Percentiles rank a stretch among this genome's conserved stretches.
These are phyloP conservation scores for Solanum chmielewskii DNA, from an alignment of 257 asterid species.

Conservation along the genomic window DNA sequence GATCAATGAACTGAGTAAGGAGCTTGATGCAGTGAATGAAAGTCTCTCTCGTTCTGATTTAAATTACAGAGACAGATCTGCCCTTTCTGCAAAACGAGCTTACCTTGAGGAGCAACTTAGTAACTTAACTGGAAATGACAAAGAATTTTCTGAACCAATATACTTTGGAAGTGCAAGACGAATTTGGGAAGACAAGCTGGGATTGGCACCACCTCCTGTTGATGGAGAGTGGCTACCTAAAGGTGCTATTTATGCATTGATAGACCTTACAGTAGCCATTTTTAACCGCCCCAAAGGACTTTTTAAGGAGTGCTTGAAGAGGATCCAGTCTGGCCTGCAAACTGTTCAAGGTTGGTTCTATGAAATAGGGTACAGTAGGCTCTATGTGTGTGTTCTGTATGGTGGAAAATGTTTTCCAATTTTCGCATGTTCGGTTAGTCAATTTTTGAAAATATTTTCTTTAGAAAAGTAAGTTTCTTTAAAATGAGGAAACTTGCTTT, in stretches of 20 bases:
- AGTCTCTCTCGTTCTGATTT: constrained; percentile 56
- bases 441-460: not conserved
- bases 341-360: constrained; percentile 59
- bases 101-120: constrained; percentile 59
- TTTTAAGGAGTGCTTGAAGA: constrained; percentile 71
- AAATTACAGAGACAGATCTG: constrained; percentile 53
- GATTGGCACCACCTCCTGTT: constrained; percentile 92
- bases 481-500: not conserved
- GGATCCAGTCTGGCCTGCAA: constrained; percentile 79
- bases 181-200: constrained; percentile 67
- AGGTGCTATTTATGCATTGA: constrained; percentile 87
- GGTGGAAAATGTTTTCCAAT: not conserved
- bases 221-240: constrained; percentile 99
- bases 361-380: not conserved
- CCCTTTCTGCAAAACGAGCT: constrained; percentile 49
- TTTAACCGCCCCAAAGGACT: constrained; percentile 91
- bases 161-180: constrained; percentile 84
- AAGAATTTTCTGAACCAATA: constrained; percentile 69
- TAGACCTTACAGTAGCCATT: constrained; percentile 80
- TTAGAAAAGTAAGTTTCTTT: not conserved
- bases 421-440: not conserved
- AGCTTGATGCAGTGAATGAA: constrained; percentile 50
- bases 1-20: constrained; percentile 50
- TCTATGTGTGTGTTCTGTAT: not conserved
- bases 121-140: constrained; percentile 39